phyloP scores from a whole-genome alignment of 2,329 filamentous ascomycete species.

The Pseudogymnoascus sp. region DNA sequence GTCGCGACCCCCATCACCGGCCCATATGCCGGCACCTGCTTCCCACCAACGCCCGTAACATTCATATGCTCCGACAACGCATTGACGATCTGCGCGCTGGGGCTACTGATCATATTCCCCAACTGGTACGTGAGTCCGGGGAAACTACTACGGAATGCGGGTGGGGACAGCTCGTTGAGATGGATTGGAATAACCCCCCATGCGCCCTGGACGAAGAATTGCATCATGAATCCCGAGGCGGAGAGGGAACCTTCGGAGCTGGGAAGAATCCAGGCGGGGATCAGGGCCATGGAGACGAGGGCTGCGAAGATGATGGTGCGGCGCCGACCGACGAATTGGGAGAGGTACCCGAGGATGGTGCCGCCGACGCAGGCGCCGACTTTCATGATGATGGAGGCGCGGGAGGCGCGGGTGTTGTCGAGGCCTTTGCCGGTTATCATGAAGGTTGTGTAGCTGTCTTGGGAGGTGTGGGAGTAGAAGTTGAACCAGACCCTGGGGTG shows the following conservation, averaged over 20 bases:
- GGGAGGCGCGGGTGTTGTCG: slow-evolving; percentile 52
- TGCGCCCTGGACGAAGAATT: slow-evolving; percentile 67
- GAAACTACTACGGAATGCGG: slow-evolving; percentile 59
- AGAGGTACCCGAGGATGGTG: slow-evolving; percentile 55
- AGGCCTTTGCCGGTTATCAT: slow-evolving; percentile 67
- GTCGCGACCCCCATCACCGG: slow-evolving; percentile 69
- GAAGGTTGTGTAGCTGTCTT: slow-evolving; percentile 76
- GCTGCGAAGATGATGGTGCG: slow-evolving; percentile 58
- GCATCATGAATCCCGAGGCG: slow-evolving; percentile 73
- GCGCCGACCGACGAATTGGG: slow-evolving; percentile 59
- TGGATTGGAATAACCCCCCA: slow-evolving; percentile 63
- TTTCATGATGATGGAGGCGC: slow-evolving; percentile 78
- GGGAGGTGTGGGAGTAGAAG: slow-evolving; percentile 69
- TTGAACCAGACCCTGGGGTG: slow-evolving; percentile 39
- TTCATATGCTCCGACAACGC: slow-evolving; percentile 57
- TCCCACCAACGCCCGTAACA: slow-evolving; percentile 45
- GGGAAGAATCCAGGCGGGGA: slow-evolving; percentile 75
- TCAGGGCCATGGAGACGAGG: slow-evolving; percentile 54
- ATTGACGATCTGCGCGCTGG: slow-evolving; percentile 68
- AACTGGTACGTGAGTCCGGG: slow-evolving; percentile 62
- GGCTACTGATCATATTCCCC: slow-evolving; percentile 64
- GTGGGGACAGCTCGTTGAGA: slow-evolving; percentile 60
- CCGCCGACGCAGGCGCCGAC: slow-evolving; percentile 62
- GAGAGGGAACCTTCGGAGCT: slow-evolving; percentile 54
- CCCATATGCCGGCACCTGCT: slow-evolving; percentile 60